These are phyloP conservation scores for Mycena amicta DNA, from an alignment of 768 basidiomycete genomes.

Conservation along the genomic window DNA sequence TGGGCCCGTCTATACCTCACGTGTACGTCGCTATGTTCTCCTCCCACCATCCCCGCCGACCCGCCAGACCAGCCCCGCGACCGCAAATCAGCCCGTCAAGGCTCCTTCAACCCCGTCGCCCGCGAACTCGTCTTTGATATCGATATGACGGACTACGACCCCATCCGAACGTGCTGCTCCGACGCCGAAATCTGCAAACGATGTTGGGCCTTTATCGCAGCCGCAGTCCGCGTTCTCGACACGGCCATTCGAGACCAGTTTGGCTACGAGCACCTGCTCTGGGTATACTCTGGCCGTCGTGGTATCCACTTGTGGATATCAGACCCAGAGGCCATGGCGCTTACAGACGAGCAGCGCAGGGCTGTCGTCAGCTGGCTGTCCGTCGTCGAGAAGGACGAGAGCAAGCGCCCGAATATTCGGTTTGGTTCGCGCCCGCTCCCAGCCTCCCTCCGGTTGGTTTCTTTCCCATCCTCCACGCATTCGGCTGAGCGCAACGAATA, in stretches of 20 bases:
- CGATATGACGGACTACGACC: slow-evolving; percentile 99
- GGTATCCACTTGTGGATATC: slow-evolving; percentile 99
- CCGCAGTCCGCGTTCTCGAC: slow-evolving; percentile 88
- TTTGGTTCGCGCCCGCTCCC: slow-evolving; percentile 53
- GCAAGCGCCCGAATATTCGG: slow-evolving; percentile 81
- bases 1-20: slow-evolving; percentile 87
- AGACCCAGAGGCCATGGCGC: slow-evolving; percentile 81
- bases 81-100: slow-evolving; percentile 71
- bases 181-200: slow-evolving; percentile 87
- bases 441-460: slow-evolving; percentile 69
- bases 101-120: slow-evolving; percentile 72
- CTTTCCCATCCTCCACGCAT: slow-evolving; percentile 2
- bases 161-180: slow-evolving; percentile 92
- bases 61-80: slow-evolving; percentile 73
- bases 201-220: slow-evolving; percentile 95
- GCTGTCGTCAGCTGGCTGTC: slow-evolving; percentile 87
- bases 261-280: slow-evolving; percentile 86
- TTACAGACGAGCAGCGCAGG: slow-evolving; percentile 90
- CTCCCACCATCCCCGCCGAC: background rate
- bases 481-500: slow-evolving; percentile 26
- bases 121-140: slow-evolving; percentile 99
- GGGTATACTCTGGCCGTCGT: slow-evolving; percentile 98
- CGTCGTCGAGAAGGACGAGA: slow-evolving; percentile 79
- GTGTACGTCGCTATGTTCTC: slow-evolving; percentile 53
- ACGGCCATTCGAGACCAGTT: slow-evolving; percentile 81